Conservation (phyloP, 164 flowering plant genomes). For the Vitis rupestris region DNA sequence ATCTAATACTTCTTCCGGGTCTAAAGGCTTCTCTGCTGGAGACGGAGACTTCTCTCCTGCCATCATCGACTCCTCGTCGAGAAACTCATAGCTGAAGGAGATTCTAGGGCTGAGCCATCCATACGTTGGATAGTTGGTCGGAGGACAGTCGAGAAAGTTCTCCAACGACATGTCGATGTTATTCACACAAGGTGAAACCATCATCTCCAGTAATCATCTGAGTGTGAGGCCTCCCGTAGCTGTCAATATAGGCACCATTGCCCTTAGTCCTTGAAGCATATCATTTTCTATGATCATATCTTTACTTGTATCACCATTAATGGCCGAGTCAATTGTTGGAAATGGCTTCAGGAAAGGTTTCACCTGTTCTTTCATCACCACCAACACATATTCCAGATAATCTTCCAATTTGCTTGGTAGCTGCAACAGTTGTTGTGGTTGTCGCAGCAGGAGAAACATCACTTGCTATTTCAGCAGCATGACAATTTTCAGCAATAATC, state of each 20-base stretch:
- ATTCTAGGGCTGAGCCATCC: slow-evolving; percentile 68
- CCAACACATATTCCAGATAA: slow-evolving; percentile 61
- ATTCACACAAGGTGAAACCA: slow-evolving; percentile 92
- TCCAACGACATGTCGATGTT: slow-evolving; percentile 56
- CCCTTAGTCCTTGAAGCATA: slow-evolving; percentile 71
- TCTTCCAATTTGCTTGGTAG: slow-evolving; percentile 63
- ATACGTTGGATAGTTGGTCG: slow-evolving; percentile 38
- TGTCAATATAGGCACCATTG: too few relatives aligned
- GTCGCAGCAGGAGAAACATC: too few relatives aligned
- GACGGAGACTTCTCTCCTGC: slow-evolving; percentile 9
- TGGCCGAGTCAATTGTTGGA: slow-evolving; percentile 92
- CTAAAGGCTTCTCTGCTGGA: slow-evolving; percentile 4
- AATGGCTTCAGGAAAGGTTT: slow-evolving; percentile 46
- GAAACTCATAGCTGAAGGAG: slow-evolving; percentile 52
- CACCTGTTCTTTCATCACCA: slow-evolving; percentile 66
- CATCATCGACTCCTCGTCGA: slow-evolving; percentile 28
- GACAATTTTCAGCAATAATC: too few relatives aligned
- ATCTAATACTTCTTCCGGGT: slow-evolving; percentile 17
- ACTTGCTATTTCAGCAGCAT: too few relatives aligned
- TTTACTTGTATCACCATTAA: slow-evolving; percentile 87
- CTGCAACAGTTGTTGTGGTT: slow-evolving; percentile 63
- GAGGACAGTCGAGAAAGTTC: slow-evolving; percentile 42
- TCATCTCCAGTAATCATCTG: slow-evolving; percentile 24
- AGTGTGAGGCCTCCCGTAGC: too few relatives aligned
- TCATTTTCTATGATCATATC: slow-evolving; percentile 95